A percentile compares a stretch with the other conserved stretches of the same genome.
These are phyloP conservation scores for Aspergillus cristatus DNA, from an alignment of 495 filamentous ascomycete species.

Conservation along the genomic window DNA sequence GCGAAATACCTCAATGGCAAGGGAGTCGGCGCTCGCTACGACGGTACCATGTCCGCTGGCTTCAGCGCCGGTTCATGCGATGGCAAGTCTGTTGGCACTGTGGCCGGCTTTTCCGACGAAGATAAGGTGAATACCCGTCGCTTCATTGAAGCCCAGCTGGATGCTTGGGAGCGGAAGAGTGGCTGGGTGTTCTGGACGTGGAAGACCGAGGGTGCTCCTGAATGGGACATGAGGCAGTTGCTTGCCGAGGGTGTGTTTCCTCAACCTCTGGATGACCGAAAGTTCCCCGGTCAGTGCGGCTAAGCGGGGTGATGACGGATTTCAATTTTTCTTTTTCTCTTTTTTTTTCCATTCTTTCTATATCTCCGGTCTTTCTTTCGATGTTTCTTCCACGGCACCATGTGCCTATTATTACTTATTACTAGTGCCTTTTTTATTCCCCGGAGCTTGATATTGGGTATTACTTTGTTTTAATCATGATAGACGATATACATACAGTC, in stretches of 20 bases:
- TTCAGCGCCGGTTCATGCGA: conserved; percentile 47
- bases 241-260: conserved; percentile 53
- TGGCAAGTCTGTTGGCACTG: conserved; percentile 47
- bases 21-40: conserved; percentile 60
- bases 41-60: conserved; percentile 47
- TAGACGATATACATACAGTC: no score
- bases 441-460: no score
- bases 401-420: no score
- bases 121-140: conserved; percentile 50
- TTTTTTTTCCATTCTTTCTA: neutral
- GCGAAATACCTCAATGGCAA: conserved; percentile 63
- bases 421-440: no score
- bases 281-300: conserved; percentile 40
- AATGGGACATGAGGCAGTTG: conserved; percentile 75
- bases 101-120: conserved; percentile 36
- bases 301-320: neutral
- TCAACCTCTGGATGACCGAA: conserved; percentile 42
- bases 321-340: neutral
- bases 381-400: no score
- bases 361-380: neutral
- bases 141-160: conserved; percentile 65
- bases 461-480: no score
- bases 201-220: conserved; percentile 78
- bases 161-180: conserved; percentile 56
- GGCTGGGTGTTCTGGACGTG: conserved; percentile 83